Base-by-base conservation (phyloP, 345 rosid species). In the Melaleuca alternifolia region DNA sequence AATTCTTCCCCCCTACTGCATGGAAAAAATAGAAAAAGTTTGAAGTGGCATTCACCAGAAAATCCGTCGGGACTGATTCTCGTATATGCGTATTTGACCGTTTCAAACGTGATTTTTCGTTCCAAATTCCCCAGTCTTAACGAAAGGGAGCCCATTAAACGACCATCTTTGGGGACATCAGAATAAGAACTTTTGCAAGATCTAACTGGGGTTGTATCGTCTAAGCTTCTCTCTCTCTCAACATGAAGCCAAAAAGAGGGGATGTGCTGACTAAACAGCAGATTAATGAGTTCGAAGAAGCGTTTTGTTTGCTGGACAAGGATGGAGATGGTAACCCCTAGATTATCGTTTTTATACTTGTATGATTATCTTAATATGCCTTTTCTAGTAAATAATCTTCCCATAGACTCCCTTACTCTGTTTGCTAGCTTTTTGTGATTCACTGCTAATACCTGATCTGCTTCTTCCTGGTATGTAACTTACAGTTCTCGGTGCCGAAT, bases 301-400 rank as follows among this genome's bases (percentile, higher is more conserved):
- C 92, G 6, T 93, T 96, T 88, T 92, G 93, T 87, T 91, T 95
- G 28, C 89, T 94, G 18, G 99, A 95, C 92, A 93, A 84, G 89
- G 96, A 96, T 89, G 96, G 99, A 77, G 97, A 96, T 86, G 98
- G 99, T 96, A 89, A 50, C 30, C 26, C 54, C 20, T 71, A 18
- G 21, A 2, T 51, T 33, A 30, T 41, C 59, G 13, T n/a, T 8
- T 28, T 52, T 30, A 11, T 41, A 21, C 15, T 54, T 33, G 26
- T 83, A 5, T 83, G 6, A 21, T 30, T 21, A 10, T 52, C 23
- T 30, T 7, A 15, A 23, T 52, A n/a, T 51, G 51, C 84, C 24
- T 51, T 51, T 51, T 20, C 20, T 54, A 14, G 41, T 51, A 28
- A n/a, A 83, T 50, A 18, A 83, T 51, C 44, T 83, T 65, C 33